phyloP scores from a whole-genome alignment of 495 filamentous ascomycete genomes.

The Tetracladium marchalianum region DNA sequence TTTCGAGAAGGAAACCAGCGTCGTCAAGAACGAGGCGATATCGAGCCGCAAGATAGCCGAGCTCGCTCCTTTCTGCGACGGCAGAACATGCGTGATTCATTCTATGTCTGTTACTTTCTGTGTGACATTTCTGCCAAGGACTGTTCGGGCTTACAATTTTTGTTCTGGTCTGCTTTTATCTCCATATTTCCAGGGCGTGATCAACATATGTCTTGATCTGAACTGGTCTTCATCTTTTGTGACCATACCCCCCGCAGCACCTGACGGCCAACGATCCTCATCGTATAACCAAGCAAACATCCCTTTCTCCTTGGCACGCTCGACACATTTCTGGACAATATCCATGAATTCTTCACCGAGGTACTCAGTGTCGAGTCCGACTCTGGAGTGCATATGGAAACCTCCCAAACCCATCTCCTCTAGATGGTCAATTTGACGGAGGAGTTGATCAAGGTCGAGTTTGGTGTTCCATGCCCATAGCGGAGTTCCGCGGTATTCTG shows the following conservation, averaged over 20 bases:
- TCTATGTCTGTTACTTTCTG: no score
- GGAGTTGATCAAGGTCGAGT: conserved; percentile 11
- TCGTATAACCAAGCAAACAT: conserved; percentile 21
- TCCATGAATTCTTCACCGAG: conserved; percentile 20
- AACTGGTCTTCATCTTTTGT: conserved; percentile 10
- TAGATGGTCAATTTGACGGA: conserved; percentile 19
- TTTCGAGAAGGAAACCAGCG: conserved; percentile 9
- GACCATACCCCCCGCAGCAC: conserved; percentile 15
- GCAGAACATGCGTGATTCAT: no score
- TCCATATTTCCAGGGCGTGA: conserved; percentile 12
- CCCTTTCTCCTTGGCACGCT: conserved; percentile 17
- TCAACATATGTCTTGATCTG: conserved; percentile 15
- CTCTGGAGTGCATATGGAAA: conserved; percentile 20
- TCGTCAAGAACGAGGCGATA: conserved; percentile 12
- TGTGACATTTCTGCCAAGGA: no score
- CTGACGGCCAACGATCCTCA: conserved; percentile 21
- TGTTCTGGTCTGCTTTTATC: no score
- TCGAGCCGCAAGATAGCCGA: conserved; percentile 10
- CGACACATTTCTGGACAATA: conserved; percentile 15
- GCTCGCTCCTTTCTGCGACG: neutral
- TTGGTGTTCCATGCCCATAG: conserved; percentile 21
- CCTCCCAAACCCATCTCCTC: conserved; percentile 20
- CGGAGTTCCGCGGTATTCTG: conserved; percentile 20
- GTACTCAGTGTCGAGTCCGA: conserved; percentile 21
- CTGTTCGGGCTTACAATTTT: neutral